Base-by-base conservation (phyloP, 257 asterid species). In the Solanum microdontum region DNA sequence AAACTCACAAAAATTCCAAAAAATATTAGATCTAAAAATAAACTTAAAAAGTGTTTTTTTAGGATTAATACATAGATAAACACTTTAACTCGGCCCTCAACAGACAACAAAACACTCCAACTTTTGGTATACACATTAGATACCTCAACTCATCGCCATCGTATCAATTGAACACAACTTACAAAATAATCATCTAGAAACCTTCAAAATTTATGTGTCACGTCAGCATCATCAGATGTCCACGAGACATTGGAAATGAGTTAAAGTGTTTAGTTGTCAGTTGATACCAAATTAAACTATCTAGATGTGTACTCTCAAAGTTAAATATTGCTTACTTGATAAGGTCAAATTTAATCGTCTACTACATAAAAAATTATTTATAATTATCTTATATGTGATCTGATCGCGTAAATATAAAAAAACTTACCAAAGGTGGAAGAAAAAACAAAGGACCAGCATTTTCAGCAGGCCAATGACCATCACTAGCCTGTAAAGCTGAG, bases 391-490 rank as follows among this genome's bases (percentile, higher is more conserved):
- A 32, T 32, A 15, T 3, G 3, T 30, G 39, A 70, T 70, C n/a
- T 70, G n/a, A 70, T 70, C 12, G 2, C 34, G 2, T 70, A 68
- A 68, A 68, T 68, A 12, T 68, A n/a, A 11, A 58, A 48, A n/a
- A 9, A 64, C 72, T 91, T 5, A 95, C 98, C 92, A 96, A 36
- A 40, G 98, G 98, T 23, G 97, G 98, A 88, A 96, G 96, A 89
- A 96, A 94, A 93, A 89, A 96, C 84, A 96, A 74, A 14, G 98
- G 96, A 23, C 98, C 98, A 3, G 98, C 98, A 62, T 93, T 94
- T 92, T 94, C 98, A 0, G 96, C 98, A 1, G 98, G 98, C 98
- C 98, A 96, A 70, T 96, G 98, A 70, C 98, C 98, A 66, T 96
- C 98, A 55, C 84, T 87, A 13, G 98, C 98, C 91, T 96, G 98